phyloP scores from a whole-genome alignment of 208 protist genomes.

The Trichomonas vaginalis region DNA sequence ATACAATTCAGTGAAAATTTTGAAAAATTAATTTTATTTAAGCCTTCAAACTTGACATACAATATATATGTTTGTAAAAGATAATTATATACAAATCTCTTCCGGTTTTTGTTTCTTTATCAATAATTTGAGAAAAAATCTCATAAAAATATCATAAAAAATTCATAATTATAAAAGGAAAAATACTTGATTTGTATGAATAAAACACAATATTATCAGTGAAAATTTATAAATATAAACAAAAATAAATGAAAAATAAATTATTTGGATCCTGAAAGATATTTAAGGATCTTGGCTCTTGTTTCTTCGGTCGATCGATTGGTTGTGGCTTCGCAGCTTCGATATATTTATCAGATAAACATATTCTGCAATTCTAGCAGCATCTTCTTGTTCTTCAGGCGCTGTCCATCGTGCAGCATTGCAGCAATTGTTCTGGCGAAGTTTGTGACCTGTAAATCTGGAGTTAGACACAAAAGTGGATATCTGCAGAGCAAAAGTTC shows the following conservation, averaged over 20 bases:
- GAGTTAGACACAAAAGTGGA: neutral
- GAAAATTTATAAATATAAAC: too few relatives aligned
- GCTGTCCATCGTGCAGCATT: neutral
- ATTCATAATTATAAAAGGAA: too few relatives aligned
- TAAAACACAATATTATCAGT: too few relatives aligned
- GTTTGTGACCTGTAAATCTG: neutral
- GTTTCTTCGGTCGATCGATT: neutral
- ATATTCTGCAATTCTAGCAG: neutral
- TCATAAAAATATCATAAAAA: too few relatives aligned
- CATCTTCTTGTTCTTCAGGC: neutral
- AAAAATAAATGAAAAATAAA: neutral
- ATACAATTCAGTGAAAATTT: too few relatives aligned
- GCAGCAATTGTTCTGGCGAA: neutral
- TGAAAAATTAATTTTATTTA: too few relatives aligned
- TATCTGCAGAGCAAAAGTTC: neutral
- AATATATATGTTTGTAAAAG: too few relatives aligned
- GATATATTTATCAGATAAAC: neutral
- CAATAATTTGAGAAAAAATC: too few relatives aligned
- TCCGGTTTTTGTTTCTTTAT: too few relatives aligned
- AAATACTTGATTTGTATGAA: too few relatives aligned
- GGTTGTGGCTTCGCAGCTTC: neutral
- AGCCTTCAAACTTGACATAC: too few relatives aligned
- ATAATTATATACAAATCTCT: too few relatives aligned
- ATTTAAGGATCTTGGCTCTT: neutral
- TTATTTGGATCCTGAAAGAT: neutral